Evolutionary conservation across 768 basidiomycete species (phyloP), one percentile per base, ranked within the genome.

Genomic region (Nevesoporus exiguus): DNA sequence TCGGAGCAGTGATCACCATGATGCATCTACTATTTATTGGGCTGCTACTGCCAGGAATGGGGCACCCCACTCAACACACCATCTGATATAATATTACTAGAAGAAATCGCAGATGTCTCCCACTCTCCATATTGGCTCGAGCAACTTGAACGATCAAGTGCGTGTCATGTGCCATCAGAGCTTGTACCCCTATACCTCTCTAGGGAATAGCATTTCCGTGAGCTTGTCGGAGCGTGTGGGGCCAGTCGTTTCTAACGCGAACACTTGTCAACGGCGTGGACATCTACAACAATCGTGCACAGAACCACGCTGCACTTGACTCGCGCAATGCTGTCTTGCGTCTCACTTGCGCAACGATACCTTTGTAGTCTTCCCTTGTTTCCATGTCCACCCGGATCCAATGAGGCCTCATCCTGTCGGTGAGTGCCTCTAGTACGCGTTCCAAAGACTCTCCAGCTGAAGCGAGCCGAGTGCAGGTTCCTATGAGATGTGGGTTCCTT

Each of bases 121-220:
- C n/a, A n/a, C n/a, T n/a, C n/a, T n/a, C 65, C 68, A 1, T 77
- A 77, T 2, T 83, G 86, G 60, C 65, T 88, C 3, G 73, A 81
- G 56, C 70, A 74, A n/a, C 86, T 86, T 11, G 63, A 3, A 86
- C 88, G 59, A 76, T 88, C 64, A 86, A 85, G 85, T 85, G 54
- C 21, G 79, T 63, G 73, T 55, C 27, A 0, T n/a, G n/a, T n/a
- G n/a, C n/a, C n/a, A 29, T 29, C 27, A 5, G 8, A 29, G 8
- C 27, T 48, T 21, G 39, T 36, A 2, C 9, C 5, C 7, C 1
- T 15, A 21, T 25, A 8, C 30, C 44, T 47, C 1, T 24, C 21
- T 61, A 87, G 87, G 66, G 86, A 89, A 66, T 89, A 86, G 87
- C 86, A 89, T 63, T 88, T 89, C 63, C 87, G 87, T 88, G 64